These are phyloP conservation scores for Wickerhamia fluorescens DNA, from an alignment of 805 yeast species.

Conservation along the genomic window DNA sequence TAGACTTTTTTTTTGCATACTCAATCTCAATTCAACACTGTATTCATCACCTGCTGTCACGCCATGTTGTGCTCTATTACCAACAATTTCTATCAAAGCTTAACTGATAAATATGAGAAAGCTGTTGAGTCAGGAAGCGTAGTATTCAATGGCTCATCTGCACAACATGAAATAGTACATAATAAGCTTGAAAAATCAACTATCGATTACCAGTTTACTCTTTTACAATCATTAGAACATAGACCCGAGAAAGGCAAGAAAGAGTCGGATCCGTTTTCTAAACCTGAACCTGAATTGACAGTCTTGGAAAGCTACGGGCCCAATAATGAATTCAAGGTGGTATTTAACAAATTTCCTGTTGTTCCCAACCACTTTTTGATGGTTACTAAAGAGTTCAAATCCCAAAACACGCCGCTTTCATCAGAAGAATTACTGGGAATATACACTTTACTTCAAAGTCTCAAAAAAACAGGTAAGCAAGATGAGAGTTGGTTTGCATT, in stretches of 20 bases:
- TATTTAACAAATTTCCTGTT: slow-evolving; percentile 84
- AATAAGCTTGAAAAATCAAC: slow-evolving; percentile 6
- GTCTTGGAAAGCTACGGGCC: slow-evolving; percentile 47
- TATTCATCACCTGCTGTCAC: too few relatives aligned
- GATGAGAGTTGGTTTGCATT: slow-evolving; percentile 61
- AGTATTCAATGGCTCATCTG: slow-evolving; percentile 44
- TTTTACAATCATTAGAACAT: slow-evolving; percentile 26
- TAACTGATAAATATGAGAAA: slow-evolving; percentile 35
- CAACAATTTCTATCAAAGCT: slow-evolving; percentile 28
- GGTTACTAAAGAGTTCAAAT: slow-evolving; percentile 65
- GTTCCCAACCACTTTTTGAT: slow-evolving; percentile 71
- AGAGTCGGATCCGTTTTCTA: slow-evolving; percentile 64
- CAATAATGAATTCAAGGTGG: slow-evolving; percentile 47
- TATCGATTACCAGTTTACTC: slow-evolving; percentile 22
- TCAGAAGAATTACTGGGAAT: slow-evolving; percentile 63
- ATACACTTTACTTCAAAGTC: slow-evolving; percentile 43
- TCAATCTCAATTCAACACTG: too few relatives aligned
- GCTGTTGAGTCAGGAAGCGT: slow-evolving; percentile 45
- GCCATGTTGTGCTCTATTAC: too few relatives aligned
- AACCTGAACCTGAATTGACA: slow-evolving; percentile 72
- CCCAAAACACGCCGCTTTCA: slow-evolving; percentile 65
- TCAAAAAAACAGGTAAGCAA: slow-evolving; percentile 31
- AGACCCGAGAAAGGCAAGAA: slow-evolving; percentile 35
- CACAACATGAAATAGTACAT: slow-evolving; percentile 23
- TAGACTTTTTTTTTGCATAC: too few relatives aligned